A percentile compares a stretch with the other conserved stretches of the same genome.
phyloP scores from a whole-genome alignment of 306 rosid genomes.

The Hippophae tibetana region DNA sequence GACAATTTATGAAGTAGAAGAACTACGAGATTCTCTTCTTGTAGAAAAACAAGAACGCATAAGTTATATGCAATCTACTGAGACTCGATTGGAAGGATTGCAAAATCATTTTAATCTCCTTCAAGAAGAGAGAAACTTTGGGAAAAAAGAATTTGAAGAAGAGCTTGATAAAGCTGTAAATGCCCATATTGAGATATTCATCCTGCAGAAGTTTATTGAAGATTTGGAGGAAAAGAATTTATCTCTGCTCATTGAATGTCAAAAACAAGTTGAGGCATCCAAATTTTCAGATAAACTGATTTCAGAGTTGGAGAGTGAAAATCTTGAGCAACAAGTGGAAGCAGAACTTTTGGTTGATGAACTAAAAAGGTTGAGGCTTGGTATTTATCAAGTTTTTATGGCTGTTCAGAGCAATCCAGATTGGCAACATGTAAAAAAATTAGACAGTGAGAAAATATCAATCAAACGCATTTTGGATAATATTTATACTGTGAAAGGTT shows the following conservation, averaged over 20 bases:
- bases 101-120: constrained; percentile 47
- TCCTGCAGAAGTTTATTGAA: constrained; percentile 82
- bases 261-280: constrained; percentile 64
- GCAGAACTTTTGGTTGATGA: constrained; percentile 66
- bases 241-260: constrained; percentile 50
- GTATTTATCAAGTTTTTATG: constrained; percentile 47
- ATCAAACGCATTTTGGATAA: constrained; percentile 42
- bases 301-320: constrained; percentile 87
- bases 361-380: constrained; percentile 58
- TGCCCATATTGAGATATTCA: constrained; percentile 88
- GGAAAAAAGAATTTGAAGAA: constrained; percentile 77
- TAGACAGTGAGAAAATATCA: constrained; percentile 42
- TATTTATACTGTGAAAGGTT: constrained; percentile 55
- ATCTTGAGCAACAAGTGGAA: constrained; percentile 90
- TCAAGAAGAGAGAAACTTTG: constrained; percentile 52
- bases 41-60: constrained; percentile 55
- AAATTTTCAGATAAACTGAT: constrained; percentile 64
- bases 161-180: constrained; percentile 79
- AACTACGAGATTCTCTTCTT: constrained; percentile 47
- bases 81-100: constrained; percentile 52
- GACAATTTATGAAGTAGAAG: constrained; percentile 50
- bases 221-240: constrained; percentile 82
- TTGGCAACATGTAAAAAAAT: constrained; percentile 28
- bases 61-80: constrained; percentile 48
- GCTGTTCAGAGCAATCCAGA: constrained; percentile 55